Base-by-base conservation (phyloP, 768 basidiomycete genomes). In the Sarcodon aspratus region DNA sequence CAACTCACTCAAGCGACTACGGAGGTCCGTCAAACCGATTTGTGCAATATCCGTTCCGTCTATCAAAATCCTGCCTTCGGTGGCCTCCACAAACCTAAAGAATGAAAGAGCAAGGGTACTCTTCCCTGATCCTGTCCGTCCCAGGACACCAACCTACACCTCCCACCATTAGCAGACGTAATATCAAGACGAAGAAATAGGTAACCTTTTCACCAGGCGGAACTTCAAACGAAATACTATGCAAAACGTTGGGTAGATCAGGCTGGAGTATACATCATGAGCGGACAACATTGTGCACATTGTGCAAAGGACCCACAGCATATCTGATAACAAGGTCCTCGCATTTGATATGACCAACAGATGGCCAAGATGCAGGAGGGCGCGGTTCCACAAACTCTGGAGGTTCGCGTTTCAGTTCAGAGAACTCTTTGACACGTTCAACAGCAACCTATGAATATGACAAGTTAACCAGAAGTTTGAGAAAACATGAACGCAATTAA, bases 371-470 rank as follows among this genome's bases (percentile, higher is more conserved):
- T 6, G 75, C 66, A 0, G 80, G 71, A 5, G 93, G 92, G n/a
- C 90, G 70, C 3, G 89, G 90, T 50, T 96, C 90, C 38, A 88
- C 62, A 58, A 84, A 88, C 61, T 97, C 93, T 1, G 90, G 72
- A 8, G 82, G 74, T 67, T 97, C 93, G 31, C 75, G 75, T 37
- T 69, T 62, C 27, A 93, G 65, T 54, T 91, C 86, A 4, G 91
- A 85, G 61, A 85, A 94, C 66, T 95, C 93, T 60, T 92, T 92
- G 61, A 95, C 78, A 46, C 93, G 83, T 62, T 94, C 91, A 34
- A 91, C 67, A 33, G 87, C 82, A 54, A 90, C 85, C 84, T 86
- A n/a, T 48, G 12, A 45, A n/a, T n/a, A n/a, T n/a, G n/a, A n/a
- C n/a, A n/a, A n/a, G n/a, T n/a, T 8, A 45, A 44, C n/a, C n/a